Base-by-base conservation (phyloP, 2,329 filamentous ascomycete genomes). In the Botryotinia calthae region DNA sequence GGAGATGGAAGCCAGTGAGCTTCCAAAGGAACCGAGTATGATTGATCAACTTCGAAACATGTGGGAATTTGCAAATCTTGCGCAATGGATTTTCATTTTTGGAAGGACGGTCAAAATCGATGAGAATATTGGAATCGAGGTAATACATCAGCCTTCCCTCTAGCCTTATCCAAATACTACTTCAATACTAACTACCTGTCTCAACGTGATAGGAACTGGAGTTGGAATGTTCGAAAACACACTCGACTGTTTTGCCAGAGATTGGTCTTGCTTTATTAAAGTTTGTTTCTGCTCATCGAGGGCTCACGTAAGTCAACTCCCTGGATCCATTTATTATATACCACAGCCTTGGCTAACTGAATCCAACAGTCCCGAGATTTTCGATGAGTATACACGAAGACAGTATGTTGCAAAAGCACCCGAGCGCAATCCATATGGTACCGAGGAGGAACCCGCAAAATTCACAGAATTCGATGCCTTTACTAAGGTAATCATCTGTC, bases 51-150 rank as follows among this genome's bases (percentile, higher is more conserved):
- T 98, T 77, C 90, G 95, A 75, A 96, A 93, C 81, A 94, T 93
- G 87, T 98, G 95, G 95, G 93, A 98, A 82, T 98, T 98, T 83
- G 93, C 95, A 74, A 95, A 94, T 79, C 85, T 98, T 12, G 94
- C 92, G 84, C 95, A 99, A 83, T 99, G 94, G 87, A 93, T 98
- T 74, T 93, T 91, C 81, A 89, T 95, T 58, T 99, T 99, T 82
- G 95, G 95, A 75, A 90, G 92, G 79, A 90, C 90, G 61, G 90
- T 97, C 81, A 98, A 97, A 84, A 93, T 98, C 76, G 91, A 96
- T 78, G 92, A 97, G 75, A 90, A 92, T 80, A 87, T 98, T 75
- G 94, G 95, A 80, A 92, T 98, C 76, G 95, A 98, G 85, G 96
- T 97, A 88, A 79, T 84, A 78, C 42, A 74, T 72, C 68, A 66